These are phyloP conservation scores for Ogataea thermomethanolica DNA, from an alignment of 805 yeast species.

Conservation along the genomic window DNA sequence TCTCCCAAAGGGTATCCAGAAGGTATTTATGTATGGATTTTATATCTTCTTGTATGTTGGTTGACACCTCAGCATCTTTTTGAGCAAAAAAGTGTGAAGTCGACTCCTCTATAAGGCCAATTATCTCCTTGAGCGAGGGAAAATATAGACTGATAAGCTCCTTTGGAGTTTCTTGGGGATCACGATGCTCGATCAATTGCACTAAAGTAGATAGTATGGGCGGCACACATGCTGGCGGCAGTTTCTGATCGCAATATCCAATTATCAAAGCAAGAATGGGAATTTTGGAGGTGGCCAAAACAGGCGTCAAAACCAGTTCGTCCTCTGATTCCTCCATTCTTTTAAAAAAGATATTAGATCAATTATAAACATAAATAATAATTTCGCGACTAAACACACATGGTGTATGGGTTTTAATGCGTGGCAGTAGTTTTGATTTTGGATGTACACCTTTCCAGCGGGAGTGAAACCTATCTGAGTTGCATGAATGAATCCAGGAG, in stretches of 20 bases:
- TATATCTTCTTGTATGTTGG: constrained; percentile 23
- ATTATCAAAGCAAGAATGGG: constrained; percentile 47
- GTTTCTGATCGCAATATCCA: constrained; percentile 40
- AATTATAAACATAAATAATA: constrained; percentile 1
- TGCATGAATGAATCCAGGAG: constrained; percentile 73
- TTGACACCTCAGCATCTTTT: constrained; percentile 1
- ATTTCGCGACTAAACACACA: neutral
- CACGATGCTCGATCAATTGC: constrained; percentile 36
- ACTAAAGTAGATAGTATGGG: constrained; percentile 43
- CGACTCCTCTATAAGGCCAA: constrained; percentile 17
- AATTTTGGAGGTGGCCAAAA: constrained; percentile 52
- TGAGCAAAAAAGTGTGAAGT: constrained; percentile 8
- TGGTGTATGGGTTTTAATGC: neutral
- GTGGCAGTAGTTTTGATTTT: too few species aligned
- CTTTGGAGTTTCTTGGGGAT: constrained; percentile 6
- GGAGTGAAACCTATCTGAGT: constrained; percentile 42
- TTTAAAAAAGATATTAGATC: constrained; percentile 2
- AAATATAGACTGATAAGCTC: constrained; percentile 20
- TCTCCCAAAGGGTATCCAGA: constrained; percentile 41
- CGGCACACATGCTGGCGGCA: constrained; percentile 38
- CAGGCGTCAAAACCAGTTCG: constrained; percentile 32
- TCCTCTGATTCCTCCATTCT: constrained; percentile 11
- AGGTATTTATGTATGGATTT: constrained; percentile 32
- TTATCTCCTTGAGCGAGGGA: constrained; percentile 26
- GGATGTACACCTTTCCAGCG: too few species aligned